phyloP scores from a whole-genome alignment of 495 filamentous ascomycete species.

The Neurospora africana region DNA sequence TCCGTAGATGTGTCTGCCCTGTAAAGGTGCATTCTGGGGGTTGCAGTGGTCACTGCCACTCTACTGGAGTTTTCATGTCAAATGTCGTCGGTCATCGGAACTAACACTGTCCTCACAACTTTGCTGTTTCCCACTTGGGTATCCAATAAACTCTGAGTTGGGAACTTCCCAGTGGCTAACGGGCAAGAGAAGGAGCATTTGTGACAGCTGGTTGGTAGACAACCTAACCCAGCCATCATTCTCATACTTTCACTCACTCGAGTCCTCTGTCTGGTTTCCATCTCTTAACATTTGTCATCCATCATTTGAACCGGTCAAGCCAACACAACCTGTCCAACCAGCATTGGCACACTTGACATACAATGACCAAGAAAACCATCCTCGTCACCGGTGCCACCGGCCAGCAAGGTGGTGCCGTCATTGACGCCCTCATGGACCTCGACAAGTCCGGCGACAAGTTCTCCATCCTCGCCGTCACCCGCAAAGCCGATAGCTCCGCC shows the following conservation, averaged over 20 bases:
- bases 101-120: not conserved
- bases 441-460: slow-evolving; percentile 12
- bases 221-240: not conserved
- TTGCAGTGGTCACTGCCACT: not conserved
- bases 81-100: not conserved
- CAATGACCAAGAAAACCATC: slow-evolving; percentile 28
- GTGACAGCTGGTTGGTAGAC: not conserved
- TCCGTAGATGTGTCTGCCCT: not conserved
- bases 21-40: not conserved
- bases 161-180: not conserved
- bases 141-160: not conserved
- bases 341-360: slow-evolving; percentile 3
- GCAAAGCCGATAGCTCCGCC: slow-evolving; percentile 37
- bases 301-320: not conserved
- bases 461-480: slow-evolving; percentile 54
- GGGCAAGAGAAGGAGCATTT: not conserved
- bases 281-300: not conserved
- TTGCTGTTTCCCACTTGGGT: not conserved
- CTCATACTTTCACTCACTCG: not conserved
- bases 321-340: slow-evolving; percentile 5
- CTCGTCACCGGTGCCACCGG: slow-evolving; percentile 62
- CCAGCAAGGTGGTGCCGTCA: slow-evolving; percentile 53
- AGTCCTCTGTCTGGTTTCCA: not conserved
- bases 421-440: slow-evolving; percentile 40
- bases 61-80: not conserved